These are phyloP conservation scores for Raddia distichophylla DNA, from an alignment of 176 grass and related monocot species.

Conservation along the genomic window DNA sequence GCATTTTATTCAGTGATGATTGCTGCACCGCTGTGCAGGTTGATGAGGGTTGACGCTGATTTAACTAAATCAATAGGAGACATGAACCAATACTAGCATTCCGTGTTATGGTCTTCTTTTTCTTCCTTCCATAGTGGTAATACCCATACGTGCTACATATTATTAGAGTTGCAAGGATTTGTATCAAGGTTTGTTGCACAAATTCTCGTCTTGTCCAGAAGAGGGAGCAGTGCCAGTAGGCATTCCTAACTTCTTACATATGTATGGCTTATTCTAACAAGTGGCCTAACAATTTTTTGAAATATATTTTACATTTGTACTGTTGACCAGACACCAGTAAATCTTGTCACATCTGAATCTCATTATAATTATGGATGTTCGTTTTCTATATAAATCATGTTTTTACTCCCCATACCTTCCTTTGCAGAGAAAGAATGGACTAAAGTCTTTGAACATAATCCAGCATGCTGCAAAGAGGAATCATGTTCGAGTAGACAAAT, in stretches of 20 bases:
- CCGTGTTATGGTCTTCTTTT: neutral
- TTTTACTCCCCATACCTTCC: constrained; percentile 6
- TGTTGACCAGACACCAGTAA: constrained; percentile 16
- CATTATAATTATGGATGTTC: neutral
- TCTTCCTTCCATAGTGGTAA: neutral
- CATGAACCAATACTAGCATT: neutral
- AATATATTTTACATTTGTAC: constrained; percentile 15
- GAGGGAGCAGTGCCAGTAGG: neutral
- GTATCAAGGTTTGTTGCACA: neutral
- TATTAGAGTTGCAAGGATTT: constrained; percentile 3
- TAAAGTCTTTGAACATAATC: constrained; percentile 45
- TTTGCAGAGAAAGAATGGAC: constrained; percentile 53
- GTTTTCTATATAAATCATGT: constrained; percentile 29
- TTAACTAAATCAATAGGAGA: neutral
- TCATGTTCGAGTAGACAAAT: constrained; percentile 35
- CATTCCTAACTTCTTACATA: neutral
- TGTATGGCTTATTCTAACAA: neutral
- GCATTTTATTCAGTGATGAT: neutral
- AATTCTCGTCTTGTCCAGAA: neutral
- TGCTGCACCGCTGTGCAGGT: too few relatives aligned
- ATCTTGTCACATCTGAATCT: constrained; percentile 3
- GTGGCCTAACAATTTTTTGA: neutral
- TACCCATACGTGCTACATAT: neutral
- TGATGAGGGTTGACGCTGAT: too few relatives aligned
- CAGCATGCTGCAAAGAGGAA: constrained; percentile 3